Conservation (phyloP, 2,329 filamentous ascomycete species). For the Aspergillus puulaauensis region DNA sequence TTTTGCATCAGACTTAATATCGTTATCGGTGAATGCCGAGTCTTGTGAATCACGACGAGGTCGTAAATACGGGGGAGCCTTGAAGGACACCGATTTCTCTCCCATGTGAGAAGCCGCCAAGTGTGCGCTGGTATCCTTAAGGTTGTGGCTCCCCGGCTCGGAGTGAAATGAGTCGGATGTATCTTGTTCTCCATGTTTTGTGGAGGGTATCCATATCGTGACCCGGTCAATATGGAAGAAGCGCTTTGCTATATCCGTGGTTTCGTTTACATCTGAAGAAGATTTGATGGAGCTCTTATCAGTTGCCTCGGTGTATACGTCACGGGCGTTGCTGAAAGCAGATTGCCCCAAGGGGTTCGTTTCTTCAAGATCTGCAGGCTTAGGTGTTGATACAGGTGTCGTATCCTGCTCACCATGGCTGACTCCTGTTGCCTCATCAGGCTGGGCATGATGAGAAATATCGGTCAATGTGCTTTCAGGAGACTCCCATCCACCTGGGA, state of each 20-base stretch:
- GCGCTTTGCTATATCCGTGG: slow-evolving; percentile 32
- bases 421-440: not conserved
- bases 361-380: slow-evolving; percentile 22
- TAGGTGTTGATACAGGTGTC: slow-evolving; percentile 29
- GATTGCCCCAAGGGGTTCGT: slow-evolving; percentile 16
- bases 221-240: slow-evolving; percentile 37
- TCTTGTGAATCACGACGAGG: slow-evolving; percentile 19
- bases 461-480: slow-evolving; percentile 20
- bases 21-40: slow-evolving; percentile 10
- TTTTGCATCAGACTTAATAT: slow-evolving; percentile 5
- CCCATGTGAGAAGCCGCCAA: slow-evolving; percentile 22
- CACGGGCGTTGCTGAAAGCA: slow-evolving; percentile 1
- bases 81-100: slow-evolving; percentile 23
- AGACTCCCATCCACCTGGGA: slow-evolving; percentile 46
- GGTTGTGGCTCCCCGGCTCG: slow-evolving; percentile 16
- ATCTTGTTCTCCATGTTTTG: slow-evolving; percentile 12
- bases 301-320: slow-evolving; percentile 11
- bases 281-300: slow-evolving; percentile 19
- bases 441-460: not conserved
- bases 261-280: slow-evolving; percentile 20
- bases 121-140: slow-evolving; percentile 22
- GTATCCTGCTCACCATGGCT: slow-evolving; percentile 14
- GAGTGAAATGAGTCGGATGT: slow-evolving; percentile 10
- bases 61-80: slow-evolving; percentile 20
- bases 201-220: slow-evolving; percentile 37